Evolutionary conservation across 1,284 basidiomycete species (phyloP), one percentile per base, ranked within the genome.

Genomic region (Leccinum subspadiceum): DNA sequence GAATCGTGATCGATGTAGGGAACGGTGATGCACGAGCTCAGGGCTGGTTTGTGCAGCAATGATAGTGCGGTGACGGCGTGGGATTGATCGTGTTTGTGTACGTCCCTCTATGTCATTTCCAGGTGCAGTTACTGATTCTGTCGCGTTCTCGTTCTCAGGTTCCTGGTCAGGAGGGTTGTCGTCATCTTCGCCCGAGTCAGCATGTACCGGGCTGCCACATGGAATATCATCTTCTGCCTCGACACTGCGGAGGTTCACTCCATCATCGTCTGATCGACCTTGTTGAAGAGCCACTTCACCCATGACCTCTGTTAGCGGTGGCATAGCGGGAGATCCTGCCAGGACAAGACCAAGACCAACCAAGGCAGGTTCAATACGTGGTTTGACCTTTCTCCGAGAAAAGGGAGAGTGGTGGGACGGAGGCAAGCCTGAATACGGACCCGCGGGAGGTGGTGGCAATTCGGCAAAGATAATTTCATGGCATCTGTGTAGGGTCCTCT

Each of bases 381-480:
- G 79, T 63, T 87, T 92, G 17, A 96, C 81, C 71, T 89, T 91
- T 67, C 79, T 82, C 51, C 84, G 80, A 26, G 76, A 66, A 54
- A 84, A 82, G 22, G 80, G 81, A 10, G 81, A 77, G 37, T 77
- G 76, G 33, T 76, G 73, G 26, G 81, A 79, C 7, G 84, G 69
- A 60, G 72, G 77, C 57, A 88, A 69, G 61, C 80, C 74, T 58
- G 83, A 77, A 77, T 92, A 94, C 4, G 93, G 90, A 12, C 84
- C 81, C 33, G 80, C 73, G 22, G 78, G 76, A 10, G 87, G 84
- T 31, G 85, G 79, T 7, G 93, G 86, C 26, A 90, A 82, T 75
- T 98, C 94, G 61, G 91, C 87, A 74, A 98, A 99, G 69, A 99
- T 96, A 73, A 98, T 95, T 77, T 96, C 91, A 77, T 99, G 96